A percentile compares a stretch with the other conserved stretches of the same genome.
Conservation (phyloP, 164 flowering plant genomes). For the Magnolia kwangsiensis region DNA sequence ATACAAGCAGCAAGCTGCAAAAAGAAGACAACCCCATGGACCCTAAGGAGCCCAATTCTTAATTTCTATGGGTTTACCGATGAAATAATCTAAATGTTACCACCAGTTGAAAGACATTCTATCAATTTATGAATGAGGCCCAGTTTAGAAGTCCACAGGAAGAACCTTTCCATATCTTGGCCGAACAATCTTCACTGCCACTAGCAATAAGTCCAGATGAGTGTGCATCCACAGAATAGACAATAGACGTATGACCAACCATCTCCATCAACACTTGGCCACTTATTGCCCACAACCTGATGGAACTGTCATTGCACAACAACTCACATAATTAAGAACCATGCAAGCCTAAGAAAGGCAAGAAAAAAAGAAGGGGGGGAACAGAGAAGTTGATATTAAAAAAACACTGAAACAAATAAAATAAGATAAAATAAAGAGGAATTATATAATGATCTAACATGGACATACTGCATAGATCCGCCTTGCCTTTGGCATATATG, state of each 20-base stretch:
- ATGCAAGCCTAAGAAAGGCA: neutral
- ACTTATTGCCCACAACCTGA: conserved; percentile 84
- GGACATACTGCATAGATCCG: too few species aligned
- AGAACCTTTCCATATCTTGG: conserved; percentile 97
- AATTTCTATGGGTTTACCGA: neutral
- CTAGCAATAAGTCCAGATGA: conserved; percentile 82
- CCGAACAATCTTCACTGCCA: conserved; percentile 88
- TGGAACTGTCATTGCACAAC: conserved; percentile 47
- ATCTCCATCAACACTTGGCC: conserved; percentile 88
- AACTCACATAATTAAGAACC: conserved; percentile 4
- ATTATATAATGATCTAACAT: too few species aligned
- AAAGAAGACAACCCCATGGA: neutral
- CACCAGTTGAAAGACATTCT: neutral
- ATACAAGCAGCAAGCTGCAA: neutral
- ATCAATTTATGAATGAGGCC: neutral
- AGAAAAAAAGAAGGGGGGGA: neutral
- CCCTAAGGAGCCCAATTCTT: too few species aligned
- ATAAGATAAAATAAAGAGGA: neutral
- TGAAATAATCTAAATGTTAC: neutral
- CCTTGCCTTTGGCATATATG: too few species aligned
- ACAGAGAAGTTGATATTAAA: neutral
- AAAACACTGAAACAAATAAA: neutral
- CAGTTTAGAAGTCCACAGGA: neutral
- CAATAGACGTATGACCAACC: conserved; percentile 95
- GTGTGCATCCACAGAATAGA: conserved; percentile 92